These are phyloP conservation scores for Myxozyma mucilagina DNA, from an alignment of 805 yeast species.

Conservation along the genomic window DNA sequence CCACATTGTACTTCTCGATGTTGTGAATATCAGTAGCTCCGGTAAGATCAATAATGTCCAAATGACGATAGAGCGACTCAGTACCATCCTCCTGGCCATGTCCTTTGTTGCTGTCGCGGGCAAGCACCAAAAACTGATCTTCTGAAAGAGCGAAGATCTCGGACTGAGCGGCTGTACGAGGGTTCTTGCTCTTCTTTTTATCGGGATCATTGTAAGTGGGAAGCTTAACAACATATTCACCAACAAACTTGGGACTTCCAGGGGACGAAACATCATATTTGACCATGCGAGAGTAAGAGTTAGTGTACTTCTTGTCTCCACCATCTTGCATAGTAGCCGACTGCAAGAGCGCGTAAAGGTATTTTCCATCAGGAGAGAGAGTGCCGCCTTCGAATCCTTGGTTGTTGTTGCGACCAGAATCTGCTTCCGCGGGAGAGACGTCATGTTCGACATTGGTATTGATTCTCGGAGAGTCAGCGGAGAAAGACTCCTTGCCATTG, in stretches of 20 bases:
- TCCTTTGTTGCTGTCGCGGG: slow-evolving; percentile 27
- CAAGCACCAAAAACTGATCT: slow-evolving; percentile 15
- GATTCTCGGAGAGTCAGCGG: slow-evolving; percentile 26
- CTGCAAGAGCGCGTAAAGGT: slow-evolving; percentile 22
- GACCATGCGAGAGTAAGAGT: slow-evolving; percentile 19
- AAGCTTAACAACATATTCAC: slow-evolving; percentile 27
- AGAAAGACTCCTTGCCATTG: slow-evolving; percentile 20
- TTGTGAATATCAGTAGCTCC: slow-evolving; percentile 23
- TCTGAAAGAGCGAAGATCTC: slow-evolving; percentile 28
- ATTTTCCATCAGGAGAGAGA: slow-evolving; percentile 26
- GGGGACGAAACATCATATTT: slow-evolving; percentile 18
- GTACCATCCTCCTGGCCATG: slow-evolving; percentile 24
- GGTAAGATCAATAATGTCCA: slow-evolving; percentile 20
- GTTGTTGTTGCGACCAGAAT: slow-evolving; percentile 28
- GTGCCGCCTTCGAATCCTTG: slow-evolving; percentile 27
- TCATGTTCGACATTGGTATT: slow-evolving; percentile 12
- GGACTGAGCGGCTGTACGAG: slow-evolving; percentile 26
- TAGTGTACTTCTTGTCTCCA: slow-evolving; percentile 21
- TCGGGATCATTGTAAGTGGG: slow-evolving; percentile 19
- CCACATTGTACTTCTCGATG: slow-evolving; percentile 19
- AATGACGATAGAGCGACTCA: slow-evolving; percentile 21
- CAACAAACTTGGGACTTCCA: slow-evolving; percentile 11
- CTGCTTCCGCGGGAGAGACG: slow-evolving; percentile 22
- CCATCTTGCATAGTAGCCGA: slow-evolving; percentile 29
- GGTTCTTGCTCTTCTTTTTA: slow-evolving; percentile 14